A percentile compares a stretch with the other conserved stretches of the same genome.
Evolutionary conservation across 805 yeast species (phyloP).

Genomic region (Lipomyces sp.): DNA sequence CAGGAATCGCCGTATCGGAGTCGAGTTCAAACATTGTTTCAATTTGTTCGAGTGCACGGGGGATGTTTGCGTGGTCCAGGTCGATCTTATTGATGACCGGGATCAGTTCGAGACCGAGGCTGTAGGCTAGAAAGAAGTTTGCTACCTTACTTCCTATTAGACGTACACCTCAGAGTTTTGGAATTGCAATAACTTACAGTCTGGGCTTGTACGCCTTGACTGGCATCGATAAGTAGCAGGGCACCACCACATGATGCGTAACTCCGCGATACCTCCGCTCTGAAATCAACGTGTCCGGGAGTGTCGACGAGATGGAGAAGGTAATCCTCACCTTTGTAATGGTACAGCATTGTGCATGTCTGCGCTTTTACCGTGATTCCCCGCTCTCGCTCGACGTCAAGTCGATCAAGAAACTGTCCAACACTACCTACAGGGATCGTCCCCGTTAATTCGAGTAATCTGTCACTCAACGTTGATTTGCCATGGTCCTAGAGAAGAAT

Average conservation of each 20-base stretch:
- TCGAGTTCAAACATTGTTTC: slow-evolving; percentile 81
- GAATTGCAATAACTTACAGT: slow-evolving; percentile 54
- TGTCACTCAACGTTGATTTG: slow-evolving; percentile 85
- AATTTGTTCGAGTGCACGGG: slow-evolving; percentile 81
- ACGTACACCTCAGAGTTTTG: not conserved
- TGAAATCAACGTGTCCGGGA: slow-evolving; percentile 96
- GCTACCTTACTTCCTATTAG: slow-evolving; percentile 55
- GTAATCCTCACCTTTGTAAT: slow-evolving; percentile 70
- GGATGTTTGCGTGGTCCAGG: slow-evolving; percentile 82
- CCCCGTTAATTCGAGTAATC: slow-evolving; percentile 84
- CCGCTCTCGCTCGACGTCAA: slow-evolving; percentile 94
- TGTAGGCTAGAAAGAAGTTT: slow-evolving; percentile 86
- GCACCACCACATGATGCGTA: slow-evolving; percentile 98
- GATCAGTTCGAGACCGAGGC: slow-evolving; percentile 76
- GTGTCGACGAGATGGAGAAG: slow-evolving; percentile 91
- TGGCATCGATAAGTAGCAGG: slow-evolving; percentile 83
- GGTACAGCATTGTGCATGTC: slow-evolving; percentile 91
- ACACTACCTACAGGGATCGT: slow-evolving; percentile 73
- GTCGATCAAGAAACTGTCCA: slow-evolving; percentile 85
- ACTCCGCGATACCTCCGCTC: slow-evolving; percentile 90
- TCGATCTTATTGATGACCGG: slow-evolving; percentile 95
- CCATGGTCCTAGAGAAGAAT: slow-evolving; percentile 49
- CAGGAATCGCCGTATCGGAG: slow-evolving; percentile 72
- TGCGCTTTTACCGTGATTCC: slow-evolving; percentile 98
- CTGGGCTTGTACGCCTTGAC: slow-evolving; percentile 97